Base-by-base conservation (phyloP, 805 yeast species). In the Saccharomycopsis olivae region DNA sequence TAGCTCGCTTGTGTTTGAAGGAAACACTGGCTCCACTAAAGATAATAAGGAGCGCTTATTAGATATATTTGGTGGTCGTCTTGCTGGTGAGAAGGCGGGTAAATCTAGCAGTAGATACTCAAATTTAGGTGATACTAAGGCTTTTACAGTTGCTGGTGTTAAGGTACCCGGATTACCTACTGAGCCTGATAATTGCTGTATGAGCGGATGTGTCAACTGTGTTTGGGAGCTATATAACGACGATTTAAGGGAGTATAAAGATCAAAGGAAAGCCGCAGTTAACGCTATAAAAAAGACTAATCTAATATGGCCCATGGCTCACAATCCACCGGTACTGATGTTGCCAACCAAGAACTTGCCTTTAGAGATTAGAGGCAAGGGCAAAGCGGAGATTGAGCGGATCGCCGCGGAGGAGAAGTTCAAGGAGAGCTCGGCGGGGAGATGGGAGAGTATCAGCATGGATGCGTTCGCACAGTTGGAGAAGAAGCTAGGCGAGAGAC, bases 151-250 rank as follows among this genome's bases (percentile, higher is more conserved):
- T 3, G 78, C 70, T 0, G 96, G 96, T 0, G 65, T 92, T 0
- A 57, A 55, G 5, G 94, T 89, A 0, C 95, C 96, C 2, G 74
- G 71, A n/a, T 17, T 2, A 9, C 97, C 98, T 0, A 64, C 61
- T 3, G 95, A 85, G 50, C 97, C 97, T 1, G 95, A 88, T 51
- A 87, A 89, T 57, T 89, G 98, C 58, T 89, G 98, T 59, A 87
- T 87, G 95, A 78, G 92, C 43, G 98, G 98, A 1, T 89, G 98
- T 58, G 77, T 85, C 23, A 87, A 89, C 59, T 89, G 98, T 58
- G 97, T 89, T 2, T 92, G 97, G 97, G 96, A 88, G 51, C 62
- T 84, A 40, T 89, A 75, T 56, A 78, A 81, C 49, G 96, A 89
- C 39, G 97, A 92, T 55, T 53, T 88, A 36, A 78, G 75, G 47